Evolutionary conservation across 306 rosid species (phyloP), one percentile per base, ranked within the genome.

Genomic region (Medicago lupulina): DNA sequence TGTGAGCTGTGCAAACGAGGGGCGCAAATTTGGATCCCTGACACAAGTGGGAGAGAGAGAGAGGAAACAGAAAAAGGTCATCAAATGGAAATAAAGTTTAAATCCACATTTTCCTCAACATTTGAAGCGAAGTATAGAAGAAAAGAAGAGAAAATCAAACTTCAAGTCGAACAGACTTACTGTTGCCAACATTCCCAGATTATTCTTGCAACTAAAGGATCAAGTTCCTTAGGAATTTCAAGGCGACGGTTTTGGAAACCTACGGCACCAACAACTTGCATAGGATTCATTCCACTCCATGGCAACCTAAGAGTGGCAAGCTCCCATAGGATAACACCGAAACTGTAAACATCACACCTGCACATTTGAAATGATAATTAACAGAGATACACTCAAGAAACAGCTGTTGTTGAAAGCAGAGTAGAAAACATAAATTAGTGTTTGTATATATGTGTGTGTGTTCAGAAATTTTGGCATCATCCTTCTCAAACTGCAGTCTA

Each of bases 211-310:
- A 96, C 97, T 46, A 76, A 53, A 58, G 99, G 98, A 88, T 96
- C 98, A 51, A 96, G 85, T 78, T 96, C 99, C 84, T 86, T 92
- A 18, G 99, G 97, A 67, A 96, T 96, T 41, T 96, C 99, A 17
- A 96, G 97, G 59, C 97, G 88, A 43, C 96, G 99, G 77, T 89
- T 88, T 88, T 92, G 99, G 84, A 96, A 96, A 71, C 99, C 99
- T 31, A 96, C 99, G 6, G 98, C 99, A 34, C 99, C 99, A 49
- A 96, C 99, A 67, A 96, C 99, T 86, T 96, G 99, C 99, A 96
- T 96, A 8, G 99, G 99, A 83, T 96, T 92, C 99, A 96, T 96
- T 78, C 97, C 99, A 66, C 76, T 89, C 99, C 99, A 96, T 11
- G 99, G 99, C 89, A 88, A 80, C 79, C 87, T 90, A 41, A 89